Evolutionary conservation across 768 basidiomycete species (phyloP).

Genomic region (Filobasidium floriforme): DNA sequence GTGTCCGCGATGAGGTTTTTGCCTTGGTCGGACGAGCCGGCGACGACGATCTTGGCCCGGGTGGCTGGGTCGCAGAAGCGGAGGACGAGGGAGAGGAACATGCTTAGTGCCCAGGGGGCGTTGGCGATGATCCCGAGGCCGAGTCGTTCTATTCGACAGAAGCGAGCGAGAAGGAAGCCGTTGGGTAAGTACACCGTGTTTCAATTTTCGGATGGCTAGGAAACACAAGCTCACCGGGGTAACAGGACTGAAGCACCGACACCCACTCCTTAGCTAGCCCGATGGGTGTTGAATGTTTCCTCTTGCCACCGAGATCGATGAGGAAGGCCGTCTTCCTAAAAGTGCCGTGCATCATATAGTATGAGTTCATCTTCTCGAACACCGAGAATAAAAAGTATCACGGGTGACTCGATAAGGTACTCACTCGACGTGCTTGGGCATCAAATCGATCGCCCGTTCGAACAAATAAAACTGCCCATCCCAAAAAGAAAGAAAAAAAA

Average conservation of each 20-base stretch:
- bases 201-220: too few species aligned
- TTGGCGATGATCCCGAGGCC: slow-evolving; percentile 22
- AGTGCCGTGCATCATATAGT: neutral
- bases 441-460: slow-evolving; percentile 40
- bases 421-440: slow-evolving; percentile 35
- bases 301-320: slow-evolving; percentile 40
- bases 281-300: slow-evolving; percentile 19
- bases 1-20: slow-evolving; percentile 22
- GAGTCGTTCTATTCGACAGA: slow-evolving; percentile 14
- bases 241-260: slow-evolving; percentile 17
- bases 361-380: neutral
- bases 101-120: slow-evolving; percentile 14
- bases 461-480: slow-evolving; percentile 30
- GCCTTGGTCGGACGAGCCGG: neutral
- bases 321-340: slow-evolving; percentile 31
- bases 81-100: slow-evolving; percentile 40
- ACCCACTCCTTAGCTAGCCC: slow-evolving; percentile 22
- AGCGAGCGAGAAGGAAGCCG: neutral
- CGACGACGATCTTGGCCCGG: slow-evolving; percentile 14
- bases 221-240: slow-evolving; percentile 7
- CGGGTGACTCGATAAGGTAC: slow-evolving; percentile 5
- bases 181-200: too few species aligned
- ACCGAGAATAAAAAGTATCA: neutral
- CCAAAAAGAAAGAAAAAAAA: too few species aligned
- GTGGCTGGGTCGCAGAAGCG: slow-evolving; percentile 36